These are phyloP conservation scores for Jackrogersella multiformis DNA, from an alignment of 495 filamentous ascomycete species.

Conservation along the genomic window DNA sequence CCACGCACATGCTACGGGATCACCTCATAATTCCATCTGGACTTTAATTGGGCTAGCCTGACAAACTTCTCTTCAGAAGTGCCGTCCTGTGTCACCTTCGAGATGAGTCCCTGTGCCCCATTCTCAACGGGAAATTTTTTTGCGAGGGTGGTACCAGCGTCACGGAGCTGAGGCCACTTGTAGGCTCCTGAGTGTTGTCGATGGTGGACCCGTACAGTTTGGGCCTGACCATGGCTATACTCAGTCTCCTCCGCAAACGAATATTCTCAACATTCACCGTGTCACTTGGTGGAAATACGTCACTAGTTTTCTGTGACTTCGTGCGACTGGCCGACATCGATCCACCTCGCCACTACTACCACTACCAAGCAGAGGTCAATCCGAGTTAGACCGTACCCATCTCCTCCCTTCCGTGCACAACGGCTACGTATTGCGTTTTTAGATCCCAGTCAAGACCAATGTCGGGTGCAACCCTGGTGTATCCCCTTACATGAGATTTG, in stretches of 20 bases:
- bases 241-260: background rate
- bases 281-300: slow-evolving; percentile 1
- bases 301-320: background rate
- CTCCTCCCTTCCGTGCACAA: background rate
- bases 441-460: background rate
- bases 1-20: background rate
- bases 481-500: background rate
- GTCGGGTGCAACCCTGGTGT: background rate
- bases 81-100: background rate
- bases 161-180: background rate
- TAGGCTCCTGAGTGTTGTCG: background rate
- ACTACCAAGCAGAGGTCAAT: background rate
- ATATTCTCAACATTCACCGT: slow-evolving; percentile 2
- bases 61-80: background rate
- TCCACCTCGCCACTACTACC: too few relatives aligned
- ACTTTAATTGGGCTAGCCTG: background rate
- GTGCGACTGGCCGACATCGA: background rate
- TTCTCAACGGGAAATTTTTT: background rate
- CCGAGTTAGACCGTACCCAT: background rate
- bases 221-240: background rate
- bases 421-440: background rate
- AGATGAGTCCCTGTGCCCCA: background rate
- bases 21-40: background rate
- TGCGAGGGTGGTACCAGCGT: background rate
- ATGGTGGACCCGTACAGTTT: background rate